These are phyloP conservation scores for Hyaloscypha variabilis DNA, from an alignment of 495 filamentous ascomycete genomes.

Conservation along the genomic window DNA sequence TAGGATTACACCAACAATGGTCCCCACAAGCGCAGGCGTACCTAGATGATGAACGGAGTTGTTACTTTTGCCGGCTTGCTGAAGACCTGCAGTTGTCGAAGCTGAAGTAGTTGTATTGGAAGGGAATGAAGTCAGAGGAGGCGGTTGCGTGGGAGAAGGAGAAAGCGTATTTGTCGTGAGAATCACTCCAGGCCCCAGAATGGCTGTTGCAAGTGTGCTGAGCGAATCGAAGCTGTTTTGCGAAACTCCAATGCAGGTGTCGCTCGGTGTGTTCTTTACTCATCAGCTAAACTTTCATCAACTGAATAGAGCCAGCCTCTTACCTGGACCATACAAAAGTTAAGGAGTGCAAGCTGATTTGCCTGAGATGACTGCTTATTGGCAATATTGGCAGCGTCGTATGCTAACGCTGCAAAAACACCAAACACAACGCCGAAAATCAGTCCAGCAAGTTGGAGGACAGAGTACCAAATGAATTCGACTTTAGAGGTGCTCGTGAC, in stretches of 20 bases:
- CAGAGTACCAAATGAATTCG: neutral
- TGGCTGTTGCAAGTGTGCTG: neutral
- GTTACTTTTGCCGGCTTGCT: no score
- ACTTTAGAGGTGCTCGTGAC: neutral
- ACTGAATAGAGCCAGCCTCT: neutral
- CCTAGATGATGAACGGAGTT: neutral
- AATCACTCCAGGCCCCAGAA: neutral
- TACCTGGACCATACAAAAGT: neutral
- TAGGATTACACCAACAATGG: neutral
- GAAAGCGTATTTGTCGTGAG: neutral
- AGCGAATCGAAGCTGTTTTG: neutral
- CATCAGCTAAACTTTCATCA: neutral
- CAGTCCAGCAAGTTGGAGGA: neutral
- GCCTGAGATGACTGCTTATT: neutral
- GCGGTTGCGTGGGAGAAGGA: neutral
- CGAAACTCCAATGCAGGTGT: neutral
- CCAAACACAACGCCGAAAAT: neutral
- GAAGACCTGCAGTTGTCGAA: no score
- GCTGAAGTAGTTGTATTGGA: no score
- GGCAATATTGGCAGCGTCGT: neutral
- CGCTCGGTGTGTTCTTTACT: neutral
- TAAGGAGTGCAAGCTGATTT: neutral
- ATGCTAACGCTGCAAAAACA: neutral
- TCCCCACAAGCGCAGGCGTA: neutral
- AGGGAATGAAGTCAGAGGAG: no score